Percentiles rank a stretch among this genome's conserved stretches.
phyloP scores from a whole-genome alignment of 2,329 filamentous ascomycete genomes.

The Hymenotorrendiella dingleyae region DNA sequence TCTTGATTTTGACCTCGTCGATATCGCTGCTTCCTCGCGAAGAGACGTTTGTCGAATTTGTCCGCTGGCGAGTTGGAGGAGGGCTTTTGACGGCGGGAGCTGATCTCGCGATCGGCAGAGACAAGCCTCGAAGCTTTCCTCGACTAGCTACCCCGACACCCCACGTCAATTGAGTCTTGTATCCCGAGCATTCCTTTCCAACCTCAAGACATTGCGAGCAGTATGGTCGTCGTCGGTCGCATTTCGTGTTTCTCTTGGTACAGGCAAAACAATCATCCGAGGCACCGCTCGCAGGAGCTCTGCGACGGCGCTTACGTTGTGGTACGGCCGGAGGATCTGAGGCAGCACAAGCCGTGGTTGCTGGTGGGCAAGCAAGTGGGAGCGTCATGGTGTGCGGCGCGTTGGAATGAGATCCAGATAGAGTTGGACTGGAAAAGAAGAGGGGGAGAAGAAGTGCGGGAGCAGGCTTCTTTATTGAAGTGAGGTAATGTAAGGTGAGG shows the following conservation, averaged over 20 bases:
- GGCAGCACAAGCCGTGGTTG: constrained; percentile 17
- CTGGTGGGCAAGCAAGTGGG: constrained; percentile 28
- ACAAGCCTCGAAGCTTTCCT: constrained; percentile 86
- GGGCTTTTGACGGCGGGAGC: constrained; percentile 38
- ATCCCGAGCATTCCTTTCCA: constrained; percentile 89
- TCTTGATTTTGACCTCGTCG: constrained; percentile 29
- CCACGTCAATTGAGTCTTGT: constrained; percentile 96
- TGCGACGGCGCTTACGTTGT: constrained; percentile 65
- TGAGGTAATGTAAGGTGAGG: no score
- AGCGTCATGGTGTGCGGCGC: constrained; percentile 30
- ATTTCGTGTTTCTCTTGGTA: constrained; percentile 74
- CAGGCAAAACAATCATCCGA: constrained; percentile 95
- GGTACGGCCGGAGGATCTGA: constrained; percentile 27
- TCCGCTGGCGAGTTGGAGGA: constrained; percentile 23
- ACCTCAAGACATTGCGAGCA: constrained; percentile 91
- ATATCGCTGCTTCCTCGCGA: constrained; percentile 15
- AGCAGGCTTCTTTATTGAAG: constrained; percentile 4
- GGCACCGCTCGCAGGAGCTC: constrained; percentile 81
- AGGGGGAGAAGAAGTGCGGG: constrained; percentile 7
- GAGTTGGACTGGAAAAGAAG: not conserved
- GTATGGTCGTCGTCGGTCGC: constrained; percentile 87
- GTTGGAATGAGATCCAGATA: constrained; percentile 1
- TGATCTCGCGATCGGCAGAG: constrained; percentile 62
- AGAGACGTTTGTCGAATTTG: constrained; percentile 22
- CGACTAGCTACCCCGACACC: constrained; percentile 91